Percentiles rank a stretch among this genome's conserved stretches.
phyloP scores from a whole-genome alignment of 768 basidiomycete genomes.

The Wakefieldia striispora region DNA sequence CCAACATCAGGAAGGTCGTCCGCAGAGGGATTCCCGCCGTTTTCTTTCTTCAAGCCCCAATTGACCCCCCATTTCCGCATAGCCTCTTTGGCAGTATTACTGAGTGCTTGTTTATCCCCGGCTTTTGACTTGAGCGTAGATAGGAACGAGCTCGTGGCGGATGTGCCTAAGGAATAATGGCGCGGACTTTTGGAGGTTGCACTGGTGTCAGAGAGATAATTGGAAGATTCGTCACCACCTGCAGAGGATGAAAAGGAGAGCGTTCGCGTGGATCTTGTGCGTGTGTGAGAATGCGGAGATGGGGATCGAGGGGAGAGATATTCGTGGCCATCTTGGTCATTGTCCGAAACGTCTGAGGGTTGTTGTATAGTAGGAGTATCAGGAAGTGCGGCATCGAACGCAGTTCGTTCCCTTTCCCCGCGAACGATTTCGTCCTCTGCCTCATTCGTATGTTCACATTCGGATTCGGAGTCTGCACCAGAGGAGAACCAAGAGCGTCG shows the following conservation, averaged over 20 bases:
- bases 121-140: conserved; percentile 76
- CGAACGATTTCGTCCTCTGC: conserved; percentile 23
- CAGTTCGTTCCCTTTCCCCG: conserved; percentile 25
- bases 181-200: conserved; percentile 34
- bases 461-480: conserved; percentile 38
- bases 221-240: conserved; percentile 28
- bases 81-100: conserved; percentile 81
- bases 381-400: conserved; percentile 27
- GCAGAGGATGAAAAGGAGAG: conserved; percentile 35
- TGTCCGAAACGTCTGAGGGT: conserved; percentile 12
- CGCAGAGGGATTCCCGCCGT: conserved; percentile 21
- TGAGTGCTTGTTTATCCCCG: conserved; percentile 80
- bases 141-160: conserved; percentile 60
- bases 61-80: conserved; percentile 92
- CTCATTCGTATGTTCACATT: conserved; percentile 16
- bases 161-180: conserved; percentile 41
- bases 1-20: conserved; percentile 47
- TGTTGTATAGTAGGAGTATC: conserved; percentile 9
- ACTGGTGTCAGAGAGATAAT: conserved; percentile 34
- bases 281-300: conserved; percentile 42
- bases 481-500: conserved; percentile 61
- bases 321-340: conserved; percentile 18
- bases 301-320: conserved; percentile 37
- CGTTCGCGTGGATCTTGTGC: conserved; percentile 34
- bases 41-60: conserved; percentile 68